Conservation (phyloP, 345 rosid species). For the Anacardium occidentale region DNA sequence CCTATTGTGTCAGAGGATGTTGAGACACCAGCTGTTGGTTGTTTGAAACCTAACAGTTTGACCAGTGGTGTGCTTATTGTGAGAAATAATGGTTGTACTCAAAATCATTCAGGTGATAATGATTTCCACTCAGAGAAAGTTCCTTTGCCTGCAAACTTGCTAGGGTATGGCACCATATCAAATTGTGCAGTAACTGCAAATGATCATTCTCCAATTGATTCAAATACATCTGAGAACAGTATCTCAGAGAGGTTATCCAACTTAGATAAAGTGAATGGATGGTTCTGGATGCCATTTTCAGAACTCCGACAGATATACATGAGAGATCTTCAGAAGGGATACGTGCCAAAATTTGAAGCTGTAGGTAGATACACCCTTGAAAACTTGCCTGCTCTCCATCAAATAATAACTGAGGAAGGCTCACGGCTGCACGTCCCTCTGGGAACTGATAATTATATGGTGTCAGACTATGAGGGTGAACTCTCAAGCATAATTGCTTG, state of each 20-base stretch:
- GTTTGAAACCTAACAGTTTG: conserved; percentile 16
- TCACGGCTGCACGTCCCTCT: conserved; percentile 71
- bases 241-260: conserved; percentile 32
- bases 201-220: conserved; percentile 23
- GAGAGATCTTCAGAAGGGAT: conserved; percentile 61
- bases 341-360: conserved; percentile 51
- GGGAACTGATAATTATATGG: conserved; percentile 45
- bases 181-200: conserved; percentile 24
- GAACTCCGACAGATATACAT: conserved; percentile 55
- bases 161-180: conserved; percentile 40
- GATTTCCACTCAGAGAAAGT: conserved; percentile 21
- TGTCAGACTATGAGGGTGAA: conserved; percentile 88
- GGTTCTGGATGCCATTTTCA: conserved; percentile 86
- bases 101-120: conserved; percentile 22
- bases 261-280: conserved; percentile 50
- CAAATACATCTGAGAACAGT: conserved; percentile 30
- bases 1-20: conserved; percentile 29
- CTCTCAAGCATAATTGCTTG: conserved; percentile 92
- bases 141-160: conserved; percentile 22
- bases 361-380: conserved; percentile 39
- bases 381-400: conserved; percentile 43
- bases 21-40: conserved; percentile 25
- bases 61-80: conserved; percentile 8
- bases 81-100: conserved; percentile 9
- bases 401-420: conserved; percentile 70